Base-by-base conservation (phyloP, 495 filamentous ascomycete species). In the Annulohypoxylon stygium region DNA sequence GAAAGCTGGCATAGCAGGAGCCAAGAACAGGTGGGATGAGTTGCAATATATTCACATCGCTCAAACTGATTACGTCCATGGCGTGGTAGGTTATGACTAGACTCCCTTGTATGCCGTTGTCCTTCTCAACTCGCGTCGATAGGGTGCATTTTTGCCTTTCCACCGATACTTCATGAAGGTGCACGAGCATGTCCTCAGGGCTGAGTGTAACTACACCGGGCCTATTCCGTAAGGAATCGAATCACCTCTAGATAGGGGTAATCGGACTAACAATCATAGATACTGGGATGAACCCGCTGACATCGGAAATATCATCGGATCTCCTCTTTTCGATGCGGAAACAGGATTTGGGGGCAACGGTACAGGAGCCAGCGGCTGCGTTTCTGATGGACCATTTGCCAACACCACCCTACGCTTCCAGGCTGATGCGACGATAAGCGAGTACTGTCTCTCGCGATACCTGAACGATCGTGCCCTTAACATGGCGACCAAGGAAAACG, bases 251-350 rank as follows among this genome's bases (percentile, higher is more conserved):
- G 7, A 2, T 1, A 23, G 37, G 39, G n/a, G 12, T n/a, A 34
- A 26, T 2, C 11, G 33, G 43, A 4, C 59, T 70, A 23, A 62
- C 39, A 2, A n/a, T 57, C n/a, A 9, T 18, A 83, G 81, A 36
- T 87, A 85, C 63, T 87, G 85, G 85, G 77, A 86, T 57, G 84
- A 86, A 57, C 9, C 73, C 1, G 47, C 43, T 23, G 85, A 86
- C 59, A 82, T 81, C 9, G 83, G 78, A 43, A 69, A 78, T 6
- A 81, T 85, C 41, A 64, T 37, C 0, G 30, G 23, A 9, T 81
- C 81, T 0, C 51, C 67, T 0, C 34, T 86, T 2, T 81, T 86
- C 45, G 78, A 80, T 50, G 12, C 69, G 0, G 68, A 65, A 6
- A 67, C 61, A 0, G 81, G 83, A 34, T 86, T 87, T 45, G 85